These are phyloP conservation scores for Grosmannia clavigera DNA, from an alignment of 2,329 filamentous ascomycete species.

Conservation along the genomic window DNA sequence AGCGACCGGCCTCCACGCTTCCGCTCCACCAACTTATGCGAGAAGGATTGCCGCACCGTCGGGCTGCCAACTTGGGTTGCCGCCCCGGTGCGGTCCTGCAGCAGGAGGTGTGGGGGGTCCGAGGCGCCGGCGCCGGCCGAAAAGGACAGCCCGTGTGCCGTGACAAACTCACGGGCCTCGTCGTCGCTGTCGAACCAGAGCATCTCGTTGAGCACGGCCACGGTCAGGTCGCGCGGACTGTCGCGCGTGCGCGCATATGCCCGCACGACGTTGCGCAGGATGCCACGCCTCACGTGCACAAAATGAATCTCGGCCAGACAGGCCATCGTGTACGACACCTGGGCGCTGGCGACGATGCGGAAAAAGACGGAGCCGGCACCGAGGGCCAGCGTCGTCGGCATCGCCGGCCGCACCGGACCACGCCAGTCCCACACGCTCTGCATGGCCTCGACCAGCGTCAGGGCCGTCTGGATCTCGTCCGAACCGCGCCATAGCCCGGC, in stretches of 20 bases:
- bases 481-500: conserved; percentile 40
- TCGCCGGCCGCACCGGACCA: conserved; percentile 40
- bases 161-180: conserved; percentile 53
- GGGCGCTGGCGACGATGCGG: conserved; percentile 41
- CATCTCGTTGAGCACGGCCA: conserved; percentile 40
- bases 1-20: conserved; percentile 43
- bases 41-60: conserved; percentile 43
- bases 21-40: conserved; percentile 42
- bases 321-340: conserved; percentile 56
- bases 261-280: conserved; percentile 41
- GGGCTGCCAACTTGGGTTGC: conserved; percentile 29
- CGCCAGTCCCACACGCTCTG: conserved; percentile 45
- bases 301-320: conserved; percentile 60
- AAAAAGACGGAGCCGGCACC: conserved; percentile 44
- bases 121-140: conserved; percentile 16
- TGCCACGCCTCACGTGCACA: conserved; percentile 43
- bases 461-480: conserved; percentile 47
- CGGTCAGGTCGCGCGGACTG: conserved; percentile 47
- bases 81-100: conserved; percentile 27
- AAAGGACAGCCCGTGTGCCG: conserved; percentile 44
- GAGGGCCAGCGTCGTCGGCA: conserved; percentile 34
- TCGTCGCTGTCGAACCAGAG: conserved; percentile 55
- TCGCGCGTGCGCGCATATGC: conserved; percentile 44
- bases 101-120: conserved; percentile 27
- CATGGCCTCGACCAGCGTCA: conserved; percentile 46